Evolutionary conservation across 441 rosid species (phyloP).

Genomic region (Adansonia madagascariensis): DNA sequence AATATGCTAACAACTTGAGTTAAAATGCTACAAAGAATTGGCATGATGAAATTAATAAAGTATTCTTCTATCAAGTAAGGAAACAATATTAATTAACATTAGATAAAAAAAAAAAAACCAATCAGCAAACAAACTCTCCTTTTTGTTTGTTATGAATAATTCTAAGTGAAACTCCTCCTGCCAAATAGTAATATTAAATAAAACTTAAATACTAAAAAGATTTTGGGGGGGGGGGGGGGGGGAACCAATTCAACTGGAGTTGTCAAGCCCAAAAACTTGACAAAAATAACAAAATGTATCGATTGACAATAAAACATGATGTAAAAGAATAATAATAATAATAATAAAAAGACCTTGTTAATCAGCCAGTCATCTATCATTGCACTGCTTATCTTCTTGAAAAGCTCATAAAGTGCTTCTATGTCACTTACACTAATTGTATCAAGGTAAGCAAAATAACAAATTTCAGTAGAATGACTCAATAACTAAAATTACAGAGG

Average conservation of each 20-base stretch:
- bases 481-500: background rate
- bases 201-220: conserved; percentile 3
- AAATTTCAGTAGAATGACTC: conserved; percentile 28
- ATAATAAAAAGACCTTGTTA: conserved; percentile 62
- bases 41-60: conserved; percentile 1
- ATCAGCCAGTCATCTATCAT: conserved; percentile 93
- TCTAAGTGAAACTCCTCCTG: conserved; percentile 98
- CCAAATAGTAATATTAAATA: conserved; percentile 9
- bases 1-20: conserved; percentile 12
- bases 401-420: conserved; percentile 93
- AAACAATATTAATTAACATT: conserved; percentile 7
- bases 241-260: background rate
- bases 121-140: conserved; percentile 98
- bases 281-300: conserved; percentile 5
- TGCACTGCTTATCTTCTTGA: conserved; percentile 98
- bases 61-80: background rate
- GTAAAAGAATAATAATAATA: background rate
- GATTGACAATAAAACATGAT: background rate
- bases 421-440: conserved; percentile 98
- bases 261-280: background rate
- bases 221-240: background rate
- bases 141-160: conserved; percentile 87
- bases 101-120: conserved; percentile 48
- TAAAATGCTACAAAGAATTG: background rate
- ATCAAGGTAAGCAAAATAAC: conserved; percentile 29